These are phyloP conservation scores for Bigelowiella natans DNA, from an alignment of 78 protist genomes.

Conservation along the genomic window DNA sequence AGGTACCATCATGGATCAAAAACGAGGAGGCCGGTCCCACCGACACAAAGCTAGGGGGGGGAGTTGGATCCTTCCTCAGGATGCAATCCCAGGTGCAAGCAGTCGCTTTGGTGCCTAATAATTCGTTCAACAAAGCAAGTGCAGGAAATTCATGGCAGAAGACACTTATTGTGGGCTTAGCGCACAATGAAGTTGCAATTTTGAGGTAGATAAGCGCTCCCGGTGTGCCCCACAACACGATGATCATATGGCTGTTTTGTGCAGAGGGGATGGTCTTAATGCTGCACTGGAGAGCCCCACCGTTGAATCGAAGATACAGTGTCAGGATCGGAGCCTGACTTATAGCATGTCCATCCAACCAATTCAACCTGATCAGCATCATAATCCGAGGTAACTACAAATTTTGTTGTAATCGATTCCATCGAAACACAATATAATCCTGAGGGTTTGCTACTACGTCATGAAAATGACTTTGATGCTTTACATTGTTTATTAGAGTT, in stretches of 20 bases:
- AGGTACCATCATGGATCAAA: not conserved
- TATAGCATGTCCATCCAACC: too few species aligned
- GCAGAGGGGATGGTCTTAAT: too few species aligned
- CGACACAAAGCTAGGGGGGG: too few species aligned
- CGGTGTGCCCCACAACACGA: too few species aligned
- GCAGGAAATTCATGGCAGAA: not conserved
- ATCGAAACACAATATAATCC: too few species aligned
- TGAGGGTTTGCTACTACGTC: not conserved
- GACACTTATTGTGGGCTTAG: not conserved
- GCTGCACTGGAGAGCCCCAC: not conserved
- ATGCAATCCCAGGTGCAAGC: not conserved
- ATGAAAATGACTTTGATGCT: not conserved
- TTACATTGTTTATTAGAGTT: not conserved
- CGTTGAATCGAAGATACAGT: not conserved
- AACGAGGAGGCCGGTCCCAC: not conserved
- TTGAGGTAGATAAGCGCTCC: too few species aligned
- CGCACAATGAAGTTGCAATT: not conserved
- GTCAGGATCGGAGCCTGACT: not conserved
- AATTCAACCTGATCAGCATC: too few species aligned
- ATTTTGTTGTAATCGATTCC: too few species aligned
- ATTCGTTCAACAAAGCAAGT: not conserved
- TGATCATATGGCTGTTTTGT: too few species aligned
- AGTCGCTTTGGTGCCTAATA: not conserved
- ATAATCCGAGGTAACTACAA: too few species aligned
- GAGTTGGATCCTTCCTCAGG: too few species aligned